phyloP scores from a whole-genome alignment of 371 early-diverging fungal species.

The Mortierella sp. region DNA sequence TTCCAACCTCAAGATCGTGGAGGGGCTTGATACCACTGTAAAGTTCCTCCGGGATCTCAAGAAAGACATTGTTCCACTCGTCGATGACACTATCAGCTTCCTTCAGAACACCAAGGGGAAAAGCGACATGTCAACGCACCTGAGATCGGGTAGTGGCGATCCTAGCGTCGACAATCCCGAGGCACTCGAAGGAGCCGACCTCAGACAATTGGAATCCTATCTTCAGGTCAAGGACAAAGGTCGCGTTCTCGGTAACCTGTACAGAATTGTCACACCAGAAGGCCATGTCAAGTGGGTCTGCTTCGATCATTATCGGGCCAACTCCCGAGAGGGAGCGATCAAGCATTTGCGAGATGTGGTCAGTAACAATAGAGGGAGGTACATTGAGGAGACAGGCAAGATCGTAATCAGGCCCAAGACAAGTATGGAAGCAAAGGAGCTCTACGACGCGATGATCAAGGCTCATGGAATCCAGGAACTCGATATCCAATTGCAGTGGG shows the following conservation, averaged over 20 bases:
- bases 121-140: background rate
- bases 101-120: background rate
- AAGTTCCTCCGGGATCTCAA: background rate
- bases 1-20: background rate
- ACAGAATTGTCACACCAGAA: constrained; percentile 11
- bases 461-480: no score
- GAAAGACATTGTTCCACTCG: background rate
- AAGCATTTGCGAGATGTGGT: constrained; percentile 6
- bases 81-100: constrained; percentile 13
- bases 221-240: constrained; percentile 8
- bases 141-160: no score
- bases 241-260: constrained; percentile 19
- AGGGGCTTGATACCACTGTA: background rate
- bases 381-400: constrained; percentile 3
- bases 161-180: background rate
- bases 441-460: constrained; percentile 13
- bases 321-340: constrained; percentile 1
- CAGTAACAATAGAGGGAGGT: constrained; percentile 8
- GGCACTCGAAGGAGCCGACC: no score
- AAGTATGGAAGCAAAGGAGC: constrained; percentile 7
- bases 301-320: constrained; percentile 16
- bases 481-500: constrained; percentile 12
- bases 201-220: constrained; percentile 11
- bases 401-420: constrained; percentile 8
- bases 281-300: constrained; percentile 38